Evolutionary conservation across 2,329 filamentous ascomycete genomes (phyloP).

Genomic region (Cladosporium sp.): DNA sequence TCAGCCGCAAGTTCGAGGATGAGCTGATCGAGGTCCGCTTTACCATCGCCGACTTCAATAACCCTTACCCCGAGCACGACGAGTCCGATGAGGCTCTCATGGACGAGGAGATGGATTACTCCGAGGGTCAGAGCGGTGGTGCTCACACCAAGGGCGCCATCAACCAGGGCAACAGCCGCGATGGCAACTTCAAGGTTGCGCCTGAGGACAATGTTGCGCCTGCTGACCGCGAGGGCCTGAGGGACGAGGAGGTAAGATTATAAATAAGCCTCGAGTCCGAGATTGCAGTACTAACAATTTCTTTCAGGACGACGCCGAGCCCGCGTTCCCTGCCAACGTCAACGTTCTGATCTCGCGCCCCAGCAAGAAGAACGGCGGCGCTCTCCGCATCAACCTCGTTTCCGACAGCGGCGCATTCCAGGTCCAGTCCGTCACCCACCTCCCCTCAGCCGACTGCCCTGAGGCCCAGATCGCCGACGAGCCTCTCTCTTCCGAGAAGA

Average conservation of each 20-base stretch:
- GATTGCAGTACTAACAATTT: slow-evolving; percentile 30
- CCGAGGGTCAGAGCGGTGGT: slow-evolving; percentile 50
- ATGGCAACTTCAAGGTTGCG: slow-evolving; percentile 51
- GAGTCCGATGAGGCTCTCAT: slow-evolving; percentile 42
- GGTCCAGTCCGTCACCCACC: slow-evolving; percentile 89
- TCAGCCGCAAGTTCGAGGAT: slow-evolving; percentile 77
- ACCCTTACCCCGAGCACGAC: slow-evolving; percentile 50
- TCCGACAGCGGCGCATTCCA: slow-evolving; percentile 82
- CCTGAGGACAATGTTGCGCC: slow-evolving; percentile 55
- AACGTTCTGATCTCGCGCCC: slow-evolving; percentile 87
- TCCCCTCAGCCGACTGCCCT: slow-evolving; percentile 71
- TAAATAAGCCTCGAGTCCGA: not conserved
- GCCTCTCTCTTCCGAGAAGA: slow-evolving; percentile 50
- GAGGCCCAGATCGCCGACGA: slow-evolving; percentile 61
- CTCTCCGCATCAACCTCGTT: slow-evolving; percentile 78
- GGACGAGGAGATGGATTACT: slow-evolving; percentile 35
- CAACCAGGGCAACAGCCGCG: slow-evolving; percentile 49
- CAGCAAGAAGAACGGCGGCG: slow-evolving; percentile 64
- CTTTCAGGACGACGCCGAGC: slow-evolving; percentile 8
- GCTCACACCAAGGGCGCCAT: slow-evolving; percentile 54
- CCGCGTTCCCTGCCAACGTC: slow-evolving; percentile 68
- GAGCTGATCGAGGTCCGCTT: slow-evolving; percentile 84
- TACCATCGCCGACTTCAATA: slow-evolving; percentile 76
- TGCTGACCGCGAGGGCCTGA: slow-evolving; percentile 54
- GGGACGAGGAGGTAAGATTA: slow-evolving; percentile 46